phyloP scores from a whole-genome alignment of 495 filamentous ascomycete species.

The Poronia punctata region DNA sequence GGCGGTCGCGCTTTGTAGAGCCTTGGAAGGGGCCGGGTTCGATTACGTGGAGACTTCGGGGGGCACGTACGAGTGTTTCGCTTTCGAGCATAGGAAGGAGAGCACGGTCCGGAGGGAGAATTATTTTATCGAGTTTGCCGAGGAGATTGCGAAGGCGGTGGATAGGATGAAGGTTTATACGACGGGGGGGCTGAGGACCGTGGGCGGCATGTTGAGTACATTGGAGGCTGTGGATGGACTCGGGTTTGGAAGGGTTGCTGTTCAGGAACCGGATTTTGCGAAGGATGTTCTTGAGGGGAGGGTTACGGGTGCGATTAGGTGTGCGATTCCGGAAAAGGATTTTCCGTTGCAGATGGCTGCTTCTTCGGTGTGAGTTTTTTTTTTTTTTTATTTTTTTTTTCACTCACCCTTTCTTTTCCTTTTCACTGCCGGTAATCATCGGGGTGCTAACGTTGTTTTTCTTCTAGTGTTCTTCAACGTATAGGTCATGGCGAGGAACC shows the following conservation, averaged over 20 bases:
- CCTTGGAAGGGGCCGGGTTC: conserved; percentile 48
- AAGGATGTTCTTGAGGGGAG: conserved; percentile 41
- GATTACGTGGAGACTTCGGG: conserved; percentile 61
- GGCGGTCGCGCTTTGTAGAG: conserved; percentile 43
- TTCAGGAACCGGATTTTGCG: conserved; percentile 43
- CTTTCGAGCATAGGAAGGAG: conserved; percentile 45
- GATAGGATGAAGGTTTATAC: conserved; percentile 51
- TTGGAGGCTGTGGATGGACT: conserved; percentile 49
- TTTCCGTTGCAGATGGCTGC: background rate
- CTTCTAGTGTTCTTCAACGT: conserved; percentile 27
- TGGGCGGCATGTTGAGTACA: conserved; percentile 51
- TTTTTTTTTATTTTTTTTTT: too few relatives aligned
- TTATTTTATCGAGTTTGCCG: conserved; percentile 60
- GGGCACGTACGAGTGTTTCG: conserved; percentile 52
- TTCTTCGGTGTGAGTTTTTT: background rate
- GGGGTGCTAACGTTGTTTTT: background rate
- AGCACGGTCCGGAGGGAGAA: conserved; percentile 51
- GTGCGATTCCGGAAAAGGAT: conserved; percentile 2
- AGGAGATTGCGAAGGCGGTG: conserved; percentile 48
- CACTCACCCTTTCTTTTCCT: background rate
- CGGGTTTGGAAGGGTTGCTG: conserved; percentile 45
- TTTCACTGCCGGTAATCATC: background rate
- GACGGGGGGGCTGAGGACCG: conserved; percentile 55
- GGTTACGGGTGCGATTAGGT: conserved; percentile 40
- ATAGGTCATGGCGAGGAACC: conserved; percentile 45